Conservation (phyloP, 441 rosid species). For the Macaranga tanarius region DNA sequence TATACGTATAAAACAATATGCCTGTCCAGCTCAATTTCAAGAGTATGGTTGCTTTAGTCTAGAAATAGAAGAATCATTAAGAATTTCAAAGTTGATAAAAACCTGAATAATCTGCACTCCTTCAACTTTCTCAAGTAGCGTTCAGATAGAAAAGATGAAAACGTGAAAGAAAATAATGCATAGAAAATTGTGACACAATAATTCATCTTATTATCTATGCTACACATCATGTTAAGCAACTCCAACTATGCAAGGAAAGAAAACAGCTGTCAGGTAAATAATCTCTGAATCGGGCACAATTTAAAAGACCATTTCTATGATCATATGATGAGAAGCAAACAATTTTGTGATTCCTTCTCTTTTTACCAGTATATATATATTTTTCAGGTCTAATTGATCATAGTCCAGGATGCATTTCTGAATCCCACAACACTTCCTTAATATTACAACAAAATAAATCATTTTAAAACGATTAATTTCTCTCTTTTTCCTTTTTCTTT, state of each 20-base stretch:
- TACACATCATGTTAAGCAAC: background rate
- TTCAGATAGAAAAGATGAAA: background rate
- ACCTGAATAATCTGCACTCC: background rate
- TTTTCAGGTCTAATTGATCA: background rate
- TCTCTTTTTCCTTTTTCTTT: background rate
- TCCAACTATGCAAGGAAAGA: background rate
- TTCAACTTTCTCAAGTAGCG: background rate
- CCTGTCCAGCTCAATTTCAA: background rate
- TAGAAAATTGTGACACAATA: background rate
- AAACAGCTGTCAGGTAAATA: background rate
- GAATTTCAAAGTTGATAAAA: background rate
- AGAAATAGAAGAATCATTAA: background rate
- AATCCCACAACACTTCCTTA: too few relatives aligned
- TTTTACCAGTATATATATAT: background rate
- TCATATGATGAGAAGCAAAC: background rate
- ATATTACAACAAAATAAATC: background rate
- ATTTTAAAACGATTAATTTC: background rate
- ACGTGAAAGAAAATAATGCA: background rate
- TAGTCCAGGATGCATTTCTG: too few relatives aligned
- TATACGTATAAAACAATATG: background rate
- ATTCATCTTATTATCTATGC: background rate
- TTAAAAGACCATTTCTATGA: background rate
- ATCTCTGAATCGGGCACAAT: background rate
- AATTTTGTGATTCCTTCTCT: background rate
- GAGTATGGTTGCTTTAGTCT: conserved; percentile 6